A percentile compares a stretch with the other conserved stretches of the same genome.
These are phyloP conservation scores for Phialocephala subalpina DNA, from an alignment of 2,329 filamentous ascomycete species.

Conservation along the genomic window DNA sequence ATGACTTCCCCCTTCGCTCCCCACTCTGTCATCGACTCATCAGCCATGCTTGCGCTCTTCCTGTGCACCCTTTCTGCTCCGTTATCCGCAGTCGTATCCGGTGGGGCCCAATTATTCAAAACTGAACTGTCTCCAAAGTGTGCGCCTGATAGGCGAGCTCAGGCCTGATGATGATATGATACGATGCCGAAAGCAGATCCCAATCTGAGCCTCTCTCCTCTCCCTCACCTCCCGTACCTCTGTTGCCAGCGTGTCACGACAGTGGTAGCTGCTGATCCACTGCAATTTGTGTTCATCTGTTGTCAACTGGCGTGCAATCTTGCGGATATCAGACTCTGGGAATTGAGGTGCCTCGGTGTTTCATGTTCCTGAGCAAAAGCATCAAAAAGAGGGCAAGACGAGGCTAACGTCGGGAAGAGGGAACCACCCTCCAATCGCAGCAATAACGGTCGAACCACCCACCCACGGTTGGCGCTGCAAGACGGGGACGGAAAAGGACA, in stretches of 20 bases:
- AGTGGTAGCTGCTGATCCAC: neutral
- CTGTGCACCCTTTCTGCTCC: neutral
- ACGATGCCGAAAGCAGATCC: neutral
- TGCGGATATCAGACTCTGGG: neutral
- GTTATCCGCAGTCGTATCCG: slow-evolving; percentile 7
- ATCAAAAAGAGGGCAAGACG: neutral
- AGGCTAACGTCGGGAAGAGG: slow-evolving; percentile 10
- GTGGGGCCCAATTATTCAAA: neutral
- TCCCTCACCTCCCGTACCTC: neutral
- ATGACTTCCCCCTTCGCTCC: neutral
- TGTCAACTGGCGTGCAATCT: neutral
- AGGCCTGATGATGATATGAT: slow-evolving; percentile 1
- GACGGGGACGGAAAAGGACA: neutral
- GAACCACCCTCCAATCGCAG: neutral
- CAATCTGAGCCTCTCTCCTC: neutral
- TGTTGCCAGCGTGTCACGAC: slow-evolving; percentile 9
- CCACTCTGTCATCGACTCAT: neutral
- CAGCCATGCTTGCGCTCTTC: neutral
- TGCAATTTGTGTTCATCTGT: slow-evolving; percentile 14
- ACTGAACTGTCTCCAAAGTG: neutral
- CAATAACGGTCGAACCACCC: slow-evolving; percentile 1
- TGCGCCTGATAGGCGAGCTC: neutral
- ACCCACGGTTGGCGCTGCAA: neutral
- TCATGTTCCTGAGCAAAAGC: neutral
- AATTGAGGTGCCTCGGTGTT: neutral